phyloP scores from a whole-genome alignment of 1,284 basidiomycete species.

The Papiliotrema nemorosa region DNA sequence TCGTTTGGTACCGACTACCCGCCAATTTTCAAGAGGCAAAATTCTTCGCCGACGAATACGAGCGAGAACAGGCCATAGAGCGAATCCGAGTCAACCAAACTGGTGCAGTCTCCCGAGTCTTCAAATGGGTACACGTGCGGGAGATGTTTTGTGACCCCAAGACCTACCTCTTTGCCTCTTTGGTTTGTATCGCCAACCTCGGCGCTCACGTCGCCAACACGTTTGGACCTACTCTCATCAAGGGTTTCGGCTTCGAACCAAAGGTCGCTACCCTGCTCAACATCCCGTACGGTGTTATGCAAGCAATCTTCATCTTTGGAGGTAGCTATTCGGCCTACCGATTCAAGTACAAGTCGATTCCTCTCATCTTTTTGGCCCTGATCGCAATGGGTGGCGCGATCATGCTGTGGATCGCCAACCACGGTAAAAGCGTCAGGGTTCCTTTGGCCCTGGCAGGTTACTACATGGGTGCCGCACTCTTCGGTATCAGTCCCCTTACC shows the following conservation, averaged over 20 bases:
- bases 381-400: slow-evolving; percentile 42
- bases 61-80: slow-evolving; percentile 47
- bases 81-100: slow-evolving; percentile 50
- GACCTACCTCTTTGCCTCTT: slow-evolving; percentile 39
- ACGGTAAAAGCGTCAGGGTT: slow-evolving; percentile 13
- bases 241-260: slow-evolving; percentile 36
- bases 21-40: slow-evolving; percentile 41
- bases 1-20: slow-evolving; percentile 41
- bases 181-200: slow-evolving; percentile 30
- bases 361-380: slow-evolving; percentile 41
- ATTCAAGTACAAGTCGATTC: slow-evolving; percentile 36
- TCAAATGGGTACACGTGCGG: slow-evolving; percentile 45
- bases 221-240: slow-evolving; percentile 38
- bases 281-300: slow-evolving; percentile 48
- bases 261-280: slow-evolving; percentile 43
- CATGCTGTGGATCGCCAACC: slow-evolving; percentile 6
- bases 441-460: slow-evolving; percentile 43
- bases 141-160: slow-evolving; percentile 47
- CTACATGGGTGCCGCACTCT: slow-evolving; percentile 50
- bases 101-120: slow-evolving; percentile 40
- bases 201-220: slow-evolving; percentile 42
- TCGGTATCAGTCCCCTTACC: slow-evolving; percentile 47
- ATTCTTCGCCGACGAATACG: slow-evolving; percentile 42
- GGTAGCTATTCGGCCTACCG: slow-evolving; percentile 35
- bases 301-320: slow-evolving; percentile 35